Evolutionary conservation across 2,329 filamentous ascomycete genomes (phyloP).

Genomic region (Neopestalotiopsis clavispora): DNA sequence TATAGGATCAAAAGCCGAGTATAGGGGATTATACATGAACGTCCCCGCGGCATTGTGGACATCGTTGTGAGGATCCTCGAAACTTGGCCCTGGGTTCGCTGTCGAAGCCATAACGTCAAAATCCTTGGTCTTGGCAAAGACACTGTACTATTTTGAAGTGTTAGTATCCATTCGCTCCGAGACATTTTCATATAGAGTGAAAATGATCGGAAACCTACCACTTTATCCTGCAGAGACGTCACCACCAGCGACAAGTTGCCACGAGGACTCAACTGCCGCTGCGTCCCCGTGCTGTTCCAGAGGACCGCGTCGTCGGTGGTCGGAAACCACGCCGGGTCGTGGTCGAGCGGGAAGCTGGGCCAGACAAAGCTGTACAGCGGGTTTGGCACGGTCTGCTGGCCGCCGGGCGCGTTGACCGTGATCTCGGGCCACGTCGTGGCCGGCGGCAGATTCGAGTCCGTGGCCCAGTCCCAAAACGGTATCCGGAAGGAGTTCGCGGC

Average conservation of each 20-base stretch:
- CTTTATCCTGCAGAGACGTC: slow-evolving; percentile 41
- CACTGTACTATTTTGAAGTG: slow-evolving; percentile 43
- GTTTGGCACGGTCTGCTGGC: slow-evolving; percentile 48
- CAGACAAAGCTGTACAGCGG: slow-evolving; percentile 59
- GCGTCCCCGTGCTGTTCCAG: slow-evolving; percentile 40
- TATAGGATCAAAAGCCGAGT: slow-evolving; percentile 51
- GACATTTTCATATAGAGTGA: not conserved
- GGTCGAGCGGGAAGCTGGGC: slow-evolving; percentile 42
- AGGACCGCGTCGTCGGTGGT: slow-evolving; percentile 37
- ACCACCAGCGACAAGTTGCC: slow-evolving; percentile 35
- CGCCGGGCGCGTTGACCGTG: slow-evolving; percentile 46
- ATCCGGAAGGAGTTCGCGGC: slow-evolving; percentile 53
- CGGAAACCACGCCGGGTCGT: slow-evolving; percentile 37
- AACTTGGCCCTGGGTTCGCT: slow-evolving; percentile 41
- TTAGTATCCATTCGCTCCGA: slow-evolving; percentile 10
- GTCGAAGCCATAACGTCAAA: slow-evolving; percentile 48
- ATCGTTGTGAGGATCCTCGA: slow-evolving; percentile 50
- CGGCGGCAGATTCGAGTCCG: slow-evolving; percentile 45
- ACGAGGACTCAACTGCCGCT: slow-evolving; percentile 40
- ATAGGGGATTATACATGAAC: slow-evolving; percentile 36
- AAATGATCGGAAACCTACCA: slow-evolving; percentile 38
- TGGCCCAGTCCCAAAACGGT: slow-evolving; percentile 62
- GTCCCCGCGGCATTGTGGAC: slow-evolving; percentile 47
- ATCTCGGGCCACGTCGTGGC: slow-evolving; percentile 41
- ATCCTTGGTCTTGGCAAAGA: slow-evolving; percentile 42